Evolutionary conservation across 139 green algal species (phyloP).

Genomic region (Volvox reticuliferus): DNA sequence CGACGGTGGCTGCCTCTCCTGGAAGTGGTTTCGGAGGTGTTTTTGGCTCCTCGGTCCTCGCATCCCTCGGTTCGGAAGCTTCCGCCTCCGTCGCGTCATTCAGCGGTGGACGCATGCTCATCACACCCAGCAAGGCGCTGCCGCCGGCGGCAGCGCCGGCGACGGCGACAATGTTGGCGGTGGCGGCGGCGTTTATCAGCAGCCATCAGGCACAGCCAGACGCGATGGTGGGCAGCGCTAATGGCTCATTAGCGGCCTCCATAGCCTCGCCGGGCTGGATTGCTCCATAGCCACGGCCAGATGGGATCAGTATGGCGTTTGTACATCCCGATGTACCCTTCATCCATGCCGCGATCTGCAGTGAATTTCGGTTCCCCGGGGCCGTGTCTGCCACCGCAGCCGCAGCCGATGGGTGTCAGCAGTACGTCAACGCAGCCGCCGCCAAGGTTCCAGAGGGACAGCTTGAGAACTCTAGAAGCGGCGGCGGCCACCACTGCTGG

Average conservation of each 20-base stretch:
- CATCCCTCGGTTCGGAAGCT: not conserved
- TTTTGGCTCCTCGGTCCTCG: not conserved
- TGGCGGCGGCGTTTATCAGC: not conserved
- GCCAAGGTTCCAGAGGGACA: conserved; percentile 2
- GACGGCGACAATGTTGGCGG: not conserved
- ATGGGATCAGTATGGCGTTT: not conserved
- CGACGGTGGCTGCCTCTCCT: not conserved
- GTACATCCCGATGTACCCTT: not conserved
- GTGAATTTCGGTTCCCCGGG: not conserved
- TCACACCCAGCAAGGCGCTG: not conserved
- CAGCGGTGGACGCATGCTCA: not conserved
- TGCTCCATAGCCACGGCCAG: too few relatives aligned
- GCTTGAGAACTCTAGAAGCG: not conserved
- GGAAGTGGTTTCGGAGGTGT: not conserved
- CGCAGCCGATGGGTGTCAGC: not conserved
- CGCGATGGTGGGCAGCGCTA: not conserved
- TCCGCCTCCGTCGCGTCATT: not conserved
- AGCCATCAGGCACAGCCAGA: not conserved
- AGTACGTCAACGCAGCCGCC: not conserved
- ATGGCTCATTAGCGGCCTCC: too few relatives aligned
- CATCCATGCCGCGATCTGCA: not conserved
- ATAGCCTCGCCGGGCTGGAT: too few relatives aligned
- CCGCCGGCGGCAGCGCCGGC: too few relatives aligned
- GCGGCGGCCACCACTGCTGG: not conserved
- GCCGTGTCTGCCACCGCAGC: not conserved